Percentiles rank a stretch among this genome's conserved stretches.
These are phyloP conservation scores for Gliomastix tumulicola DNA, from an alignment of 2,329 filamentous ascomycete species.

Conservation along the genomic window DNA sequence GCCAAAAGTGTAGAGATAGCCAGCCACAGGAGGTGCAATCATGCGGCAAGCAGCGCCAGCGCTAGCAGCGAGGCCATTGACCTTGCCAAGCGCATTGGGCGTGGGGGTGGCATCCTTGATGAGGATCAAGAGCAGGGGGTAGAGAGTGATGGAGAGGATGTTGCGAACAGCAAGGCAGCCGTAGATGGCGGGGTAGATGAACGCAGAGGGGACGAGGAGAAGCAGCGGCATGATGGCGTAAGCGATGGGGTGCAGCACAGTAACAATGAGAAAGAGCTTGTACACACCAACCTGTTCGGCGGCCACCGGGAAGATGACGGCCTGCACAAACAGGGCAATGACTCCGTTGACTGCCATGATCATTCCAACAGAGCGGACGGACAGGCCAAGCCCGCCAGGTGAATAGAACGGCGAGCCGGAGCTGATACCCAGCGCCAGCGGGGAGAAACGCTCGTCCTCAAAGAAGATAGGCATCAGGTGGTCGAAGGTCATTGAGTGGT, in stretches of 20 bases:
- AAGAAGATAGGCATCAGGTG: slow-evolving; percentile 89
- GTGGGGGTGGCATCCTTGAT: slow-evolving; percentile 60
- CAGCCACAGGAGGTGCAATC: slow-evolving; percentile 57
- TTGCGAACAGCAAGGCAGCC: slow-evolving; percentile 50
- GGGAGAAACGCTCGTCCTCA: slow-evolving; percentile 58
- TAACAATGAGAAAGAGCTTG: slow-evolving; percentile 50
- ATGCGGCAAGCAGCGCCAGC: slow-evolving; percentile 62
- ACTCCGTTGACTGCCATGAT: slow-evolving; percentile 53
- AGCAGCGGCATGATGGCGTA: slow-evolving; percentile 55
- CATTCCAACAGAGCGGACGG: slow-evolving; percentile 54
- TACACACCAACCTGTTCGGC: slow-evolving; percentile 53
- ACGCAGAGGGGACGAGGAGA: slow-evolving; percentile 42
- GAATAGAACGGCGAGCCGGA: slow-evolving; percentile 41
- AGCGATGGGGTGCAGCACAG: slow-evolving; percentile 52
- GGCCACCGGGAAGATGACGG: slow-evolving; percentile 53
- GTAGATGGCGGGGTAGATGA: slow-evolving; percentile 53
- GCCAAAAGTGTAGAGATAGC: slow-evolving; percentile 56
- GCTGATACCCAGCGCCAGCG: slow-evolving; percentile 22
- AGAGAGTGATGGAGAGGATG: slow-evolving; percentile 55
- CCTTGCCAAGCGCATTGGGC: slow-evolving; percentile 49
- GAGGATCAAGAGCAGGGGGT: slow-evolving; percentile 58
- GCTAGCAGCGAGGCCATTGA: slow-evolving; percentile 61
- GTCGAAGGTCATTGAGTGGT: slow-evolving; percentile 93
- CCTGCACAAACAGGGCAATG: slow-evolving; percentile 53
- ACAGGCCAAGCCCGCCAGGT: slow-evolving; percentile 56